Percentiles rank a stretch among this genome's conserved stretches.
These are phyloP conservation scores for Phytophthora megakarya DNA, from an alignment of 352 stramenopile genomes.

Conservation along the genomic window DNA sequence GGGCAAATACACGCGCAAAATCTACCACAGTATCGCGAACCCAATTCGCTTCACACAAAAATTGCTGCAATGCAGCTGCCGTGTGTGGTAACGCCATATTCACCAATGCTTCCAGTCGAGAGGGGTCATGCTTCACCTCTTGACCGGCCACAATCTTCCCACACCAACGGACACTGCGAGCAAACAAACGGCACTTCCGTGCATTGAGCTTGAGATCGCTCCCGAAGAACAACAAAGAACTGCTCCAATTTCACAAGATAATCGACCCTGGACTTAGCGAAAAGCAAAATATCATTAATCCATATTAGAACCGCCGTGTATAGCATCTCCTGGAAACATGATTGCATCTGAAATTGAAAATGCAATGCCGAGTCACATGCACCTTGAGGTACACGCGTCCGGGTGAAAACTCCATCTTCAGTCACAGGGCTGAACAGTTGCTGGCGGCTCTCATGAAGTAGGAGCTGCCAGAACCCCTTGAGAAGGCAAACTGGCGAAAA, in stretches of 20 bases:
- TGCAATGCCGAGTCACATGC: slow-evolving; percentile 3
- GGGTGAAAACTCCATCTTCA: slow-evolving; percentile 4
- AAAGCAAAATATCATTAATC: slow-evolving; percentile 5
- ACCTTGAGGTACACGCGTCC: background rate
- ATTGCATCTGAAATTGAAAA: slow-evolving; percentile 1
- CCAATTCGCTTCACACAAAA: slow-evolving; percentile 9
- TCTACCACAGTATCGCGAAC: slow-evolving; percentile 3
- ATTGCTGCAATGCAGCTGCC: slow-evolving; percentile 7
- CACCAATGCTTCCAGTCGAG: background rate
- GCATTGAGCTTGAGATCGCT: slow-evolving; percentile 26
- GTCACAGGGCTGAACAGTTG: background rate
- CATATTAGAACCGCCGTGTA: background rate
- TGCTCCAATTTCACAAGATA: slow-evolving; percentile 7
- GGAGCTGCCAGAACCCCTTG: background rate
- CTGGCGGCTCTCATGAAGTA: background rate
- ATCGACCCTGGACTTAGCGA: background rate
- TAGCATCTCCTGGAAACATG: slow-evolving; percentile 8
- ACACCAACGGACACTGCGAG: slow-evolving; percentile 23
- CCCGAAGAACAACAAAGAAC: background rate
- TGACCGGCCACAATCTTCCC: slow-evolving; percentile 16
- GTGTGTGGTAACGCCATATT: slow-evolving; percentile 7
- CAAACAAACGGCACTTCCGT: slow-evolving; percentile 19
- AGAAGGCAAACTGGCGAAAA: slow-evolving; percentile 2
- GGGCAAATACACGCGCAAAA: background rate
- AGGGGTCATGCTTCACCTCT: slow-evolving; percentile 14